Percentiles rank a stretch among this genome's conserved stretches.
Conservation (phyloP, 257 asterid species). For the Nemophila menziesii region DNA sequence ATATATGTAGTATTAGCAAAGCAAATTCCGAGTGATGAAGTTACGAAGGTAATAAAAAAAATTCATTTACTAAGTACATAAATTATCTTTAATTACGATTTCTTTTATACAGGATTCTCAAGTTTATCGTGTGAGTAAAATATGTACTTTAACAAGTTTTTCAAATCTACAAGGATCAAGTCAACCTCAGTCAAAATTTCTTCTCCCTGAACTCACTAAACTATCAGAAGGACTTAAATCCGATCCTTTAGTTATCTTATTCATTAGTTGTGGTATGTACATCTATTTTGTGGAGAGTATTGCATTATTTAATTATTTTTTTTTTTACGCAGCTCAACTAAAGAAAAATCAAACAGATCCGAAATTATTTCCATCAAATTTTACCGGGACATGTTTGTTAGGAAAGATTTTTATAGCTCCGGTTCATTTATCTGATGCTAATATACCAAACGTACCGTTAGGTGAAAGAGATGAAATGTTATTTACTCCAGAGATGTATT, state of each 20-base stretch:
- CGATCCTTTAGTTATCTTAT: slow-evolving; percentile 71
- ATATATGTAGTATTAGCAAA: slow-evolving; percentile 76
- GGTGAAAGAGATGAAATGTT: slow-evolving; percentile 86
- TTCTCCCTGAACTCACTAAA: slow-evolving; percentile 80
- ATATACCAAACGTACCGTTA: slow-evolving; percentile 59
- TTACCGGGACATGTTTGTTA: slow-evolving; percentile 62
- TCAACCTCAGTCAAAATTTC: slow-evolving; percentile 51
- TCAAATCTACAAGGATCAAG: slow-evolving; percentile 42
- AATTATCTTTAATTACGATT: slow-evolving; percentile 14
- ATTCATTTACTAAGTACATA: slow-evolving; percentile 14
- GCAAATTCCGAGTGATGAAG: slow-evolving; percentile 44
- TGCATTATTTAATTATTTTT: slow-evolving; percentile 10
- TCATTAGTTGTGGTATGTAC: slow-evolving; percentile 74
- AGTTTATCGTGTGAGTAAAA: slow-evolving; percentile 58
- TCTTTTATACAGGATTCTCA: slow-evolving; percentile 48
- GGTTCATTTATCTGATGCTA: slow-evolving; percentile 72
- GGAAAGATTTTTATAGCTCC: slow-evolving; percentile 85
- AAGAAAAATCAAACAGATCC: slow-evolving; percentile 38
- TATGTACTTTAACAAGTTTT: slow-evolving; percentile 48
- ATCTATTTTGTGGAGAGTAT: slow-evolving; percentile 4
- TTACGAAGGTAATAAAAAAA: slow-evolving; percentile 60
- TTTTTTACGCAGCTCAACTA: slow-evolving; percentile 46
- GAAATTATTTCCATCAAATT: slow-evolving; percentile 47
- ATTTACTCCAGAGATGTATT: slow-evolving; percentile 67
- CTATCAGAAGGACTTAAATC: slow-evolving; percentile 60